Percentiles rank a stretch among this genome's conserved stretches.
Evolutionary conservation across 306 rosid species (phyloP).

Genomic region (Quercus dentata): DNA sequence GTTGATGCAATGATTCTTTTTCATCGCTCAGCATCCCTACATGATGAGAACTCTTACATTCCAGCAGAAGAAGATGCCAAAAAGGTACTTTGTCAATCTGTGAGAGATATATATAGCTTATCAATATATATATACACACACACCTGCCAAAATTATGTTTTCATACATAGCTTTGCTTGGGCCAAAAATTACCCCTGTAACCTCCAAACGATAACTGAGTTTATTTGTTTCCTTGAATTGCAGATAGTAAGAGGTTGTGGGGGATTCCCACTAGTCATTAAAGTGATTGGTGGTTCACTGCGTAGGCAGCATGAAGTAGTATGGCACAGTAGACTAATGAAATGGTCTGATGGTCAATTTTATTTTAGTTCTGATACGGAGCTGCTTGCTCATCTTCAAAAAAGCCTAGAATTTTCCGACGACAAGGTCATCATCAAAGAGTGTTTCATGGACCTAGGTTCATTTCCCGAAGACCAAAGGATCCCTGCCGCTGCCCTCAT

Average conservation of each 20-base stretch:
- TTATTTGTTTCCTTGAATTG: neutral
- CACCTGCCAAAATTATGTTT: neutral
- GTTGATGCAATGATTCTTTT: constrained; percentile 52
- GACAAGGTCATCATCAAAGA: constrained; percentile 9
- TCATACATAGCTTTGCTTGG: neutral
- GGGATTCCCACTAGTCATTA: constrained; percentile 30
- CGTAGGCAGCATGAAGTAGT: neutral
- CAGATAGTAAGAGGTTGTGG: constrained; percentile 27
- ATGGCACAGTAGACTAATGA: constrained; percentile 13
- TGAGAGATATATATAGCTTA: neutral
- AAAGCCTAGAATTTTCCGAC: constrained; percentile 26
- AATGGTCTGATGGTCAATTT: constrained; percentile 15
- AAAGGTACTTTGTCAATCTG: constrained; percentile 31
- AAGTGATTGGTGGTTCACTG: constrained; percentile 24
- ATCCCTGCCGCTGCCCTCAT: constrained; percentile 57
- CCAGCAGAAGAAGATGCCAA: constrained; percentile 21
- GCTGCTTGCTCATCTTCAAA: constrained; percentile 22
- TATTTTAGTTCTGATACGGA: constrained; percentile 11
- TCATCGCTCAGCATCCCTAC: constrained; percentile 31
- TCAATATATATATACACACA: neutral
- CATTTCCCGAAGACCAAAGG: constrained; percentile 65
- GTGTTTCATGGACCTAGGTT: constrained; percentile 45
- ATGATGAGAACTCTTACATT: constrained; percentile 12
- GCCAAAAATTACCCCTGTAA: neutral
- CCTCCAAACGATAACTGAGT: neutral